Percentiles rank a stretch among this genome's conserved stretches.
Conservation (phyloP, 306 rosid genomes). For the Castanea mollissima region DNA sequence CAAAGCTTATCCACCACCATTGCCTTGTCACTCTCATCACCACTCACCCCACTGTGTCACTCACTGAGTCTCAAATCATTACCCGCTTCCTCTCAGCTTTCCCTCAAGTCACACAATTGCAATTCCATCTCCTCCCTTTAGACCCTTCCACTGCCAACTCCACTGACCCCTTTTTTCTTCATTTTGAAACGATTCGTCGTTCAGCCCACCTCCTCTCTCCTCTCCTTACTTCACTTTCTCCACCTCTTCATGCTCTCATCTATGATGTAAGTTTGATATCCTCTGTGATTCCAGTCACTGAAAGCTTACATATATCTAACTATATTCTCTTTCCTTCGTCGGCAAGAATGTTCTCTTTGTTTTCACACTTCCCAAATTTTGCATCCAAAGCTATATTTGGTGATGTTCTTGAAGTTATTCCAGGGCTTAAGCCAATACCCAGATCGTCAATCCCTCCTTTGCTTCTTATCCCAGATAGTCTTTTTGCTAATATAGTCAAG, state of each 20-base stretch:
- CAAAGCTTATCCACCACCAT: slow-evolving; percentile 24
- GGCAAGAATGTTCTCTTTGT: slow-evolving; percentile 41
- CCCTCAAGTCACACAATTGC: slow-evolving; percentile 29
- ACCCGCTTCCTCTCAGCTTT: slow-evolving; percentile 42
- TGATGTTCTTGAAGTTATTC: slow-evolving; percentile 25
- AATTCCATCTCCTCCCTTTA: slow-evolving; percentile 22
- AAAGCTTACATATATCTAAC: slow-evolving; percentile 32
- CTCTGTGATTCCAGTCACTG: slow-evolving; percentile 22
- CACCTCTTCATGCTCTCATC: slow-evolving; percentile 49
- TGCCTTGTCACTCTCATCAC: slow-evolving; percentile 51
- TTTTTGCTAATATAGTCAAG: slow-evolving; percentile 8
- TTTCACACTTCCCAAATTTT: slow-evolving; percentile 27
- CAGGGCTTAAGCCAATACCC: slow-evolving; percentile 37
- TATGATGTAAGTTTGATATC: slow-evolving; percentile 39
- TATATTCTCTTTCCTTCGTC: slow-evolving; percentile 44
- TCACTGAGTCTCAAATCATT: slow-evolving; percentile 39
- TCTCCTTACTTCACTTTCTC: slow-evolving; percentile 39
- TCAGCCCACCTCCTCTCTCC: slow-evolving; percentile 47
- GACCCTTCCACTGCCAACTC: slow-evolving; percentile 14
- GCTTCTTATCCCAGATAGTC: slow-evolving; percentile 9
- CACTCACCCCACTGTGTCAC: slow-evolving; percentile 41
- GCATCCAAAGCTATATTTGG: background rate
- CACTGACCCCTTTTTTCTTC: slow-evolving; percentile 45
- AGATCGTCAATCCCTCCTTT: slow-evolving; percentile 43
- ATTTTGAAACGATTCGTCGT: slow-evolving; percentile 35